Base-by-base conservation (phyloP, 108 stramenopile genomes). In the Nitzschia putrida region DNA sequence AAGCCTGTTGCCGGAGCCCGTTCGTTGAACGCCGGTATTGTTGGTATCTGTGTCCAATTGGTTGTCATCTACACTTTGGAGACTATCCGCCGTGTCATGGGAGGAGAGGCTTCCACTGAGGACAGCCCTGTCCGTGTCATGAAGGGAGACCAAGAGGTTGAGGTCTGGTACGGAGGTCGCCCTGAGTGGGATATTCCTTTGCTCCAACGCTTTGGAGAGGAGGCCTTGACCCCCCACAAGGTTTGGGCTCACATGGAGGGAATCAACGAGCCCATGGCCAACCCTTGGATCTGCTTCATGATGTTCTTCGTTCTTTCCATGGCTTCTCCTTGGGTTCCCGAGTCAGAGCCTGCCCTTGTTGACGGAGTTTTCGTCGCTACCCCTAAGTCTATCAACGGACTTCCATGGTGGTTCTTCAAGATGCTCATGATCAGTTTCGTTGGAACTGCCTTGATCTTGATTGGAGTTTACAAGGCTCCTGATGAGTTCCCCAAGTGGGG, bases 101-200 rank as follows among this genome's bases (percentile, higher is more conserved):
- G 5, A n/a, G 16, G 25, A 1, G 8, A 14, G 9, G 2, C 41
- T 9, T 26, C 50, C 3, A 11, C 16, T 14, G 8, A 16, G 8
- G 25, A 21, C n/a, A n/a, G n/a, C n/a, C n/a, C n/a, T n/a, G n/a
- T n/a, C n/a, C n/a, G n/a, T n/a, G n/a, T n/a, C n/a, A n/a, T n/a
- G n/a, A n/a, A n/a, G n/a, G n/a, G n/a, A n/a, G n/a, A n/a, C n/a
- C n/a, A n/a, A n/a, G n/a, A n/a, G n/a, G n/a, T n/a, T n/a, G n/a
- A n/a, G n/a, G n/a, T n/a, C n/a, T n/a, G n/a, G n/a, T n/a, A n/a
- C 22, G 49, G 49, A 9, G 26, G 39, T 25, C 38, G 53, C 26
- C 64, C 72, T 18, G 16, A 2, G 7, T 73, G 49, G 50, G 72
- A 65, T 66, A 24, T 64, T n/a, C 64, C 64, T 20, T 24, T 3